phyloP scores from a whole-genome alignment of 2,329 filamentous ascomycete genomes.

The Ophiostoma montium region DNA sequence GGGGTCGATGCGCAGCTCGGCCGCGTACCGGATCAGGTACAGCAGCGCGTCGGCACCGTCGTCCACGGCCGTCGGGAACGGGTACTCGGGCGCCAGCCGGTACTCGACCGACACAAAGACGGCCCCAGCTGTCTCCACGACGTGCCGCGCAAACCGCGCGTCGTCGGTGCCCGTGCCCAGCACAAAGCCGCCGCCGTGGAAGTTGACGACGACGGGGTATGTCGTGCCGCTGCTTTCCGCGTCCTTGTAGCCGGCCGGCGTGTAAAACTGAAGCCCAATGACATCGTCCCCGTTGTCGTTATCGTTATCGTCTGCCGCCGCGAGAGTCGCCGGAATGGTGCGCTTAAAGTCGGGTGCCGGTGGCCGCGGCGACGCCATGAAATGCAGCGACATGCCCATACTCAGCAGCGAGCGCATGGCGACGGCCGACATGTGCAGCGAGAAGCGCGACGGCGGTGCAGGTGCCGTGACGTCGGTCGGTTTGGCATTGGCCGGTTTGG shows the following conservation, averaged over 20 bases:
- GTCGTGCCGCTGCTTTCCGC: conserved; percentile 4
- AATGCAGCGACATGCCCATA: conserved; percentile 55
- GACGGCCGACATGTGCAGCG: conserved; percentile 46
- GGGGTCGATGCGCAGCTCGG: conserved; percentile 43
- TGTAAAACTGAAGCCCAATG: conserved; percentile 29
- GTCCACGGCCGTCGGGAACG: conserved; percentile 50
- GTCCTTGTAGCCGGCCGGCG: conserved; percentile 23
- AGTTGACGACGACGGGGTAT: conserved; percentile 45
- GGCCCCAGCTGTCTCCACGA: conserved; percentile 33
- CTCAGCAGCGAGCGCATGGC: conserved; percentile 55
- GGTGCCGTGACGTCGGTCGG: neutral
- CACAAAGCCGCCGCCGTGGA: conserved; percentile 55
- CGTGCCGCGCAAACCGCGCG: conserved; percentile 42
- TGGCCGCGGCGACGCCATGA: conserved; percentile 43
- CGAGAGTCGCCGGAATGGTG: conserved; percentile 33
- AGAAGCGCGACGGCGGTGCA: conserved; percentile 32
- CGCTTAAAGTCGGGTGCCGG: conserved; percentile 45
- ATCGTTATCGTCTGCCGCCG: conserved; percentile 14
- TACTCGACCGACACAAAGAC: conserved; percentile 53
- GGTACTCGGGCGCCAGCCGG: conserved; percentile 49
- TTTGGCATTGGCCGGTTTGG: neutral
- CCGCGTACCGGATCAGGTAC: conserved; percentile 43
- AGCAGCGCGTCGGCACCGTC: conserved; percentile 50
- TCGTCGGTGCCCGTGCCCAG: conserved; percentile 50
- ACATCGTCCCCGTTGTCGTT: conserved; percentile 10